phyloP scores from a whole-genome alignment of 192 early-diverging fungal species.

The Backusella liffmaniae region DNA sequence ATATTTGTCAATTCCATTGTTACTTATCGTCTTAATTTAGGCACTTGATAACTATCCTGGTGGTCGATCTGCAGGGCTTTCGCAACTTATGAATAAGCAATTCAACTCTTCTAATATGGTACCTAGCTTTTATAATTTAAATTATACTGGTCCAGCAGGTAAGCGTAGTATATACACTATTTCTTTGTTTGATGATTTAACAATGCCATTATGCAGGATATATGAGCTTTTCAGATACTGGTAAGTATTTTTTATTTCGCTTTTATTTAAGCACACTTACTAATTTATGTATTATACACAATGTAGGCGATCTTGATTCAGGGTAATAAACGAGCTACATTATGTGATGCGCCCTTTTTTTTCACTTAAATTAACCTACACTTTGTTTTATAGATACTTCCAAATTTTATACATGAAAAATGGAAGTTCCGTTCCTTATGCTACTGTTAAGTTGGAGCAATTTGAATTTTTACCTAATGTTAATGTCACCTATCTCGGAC shows the following conservation, averaged over 20 bases:
- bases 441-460: conserved; percentile 33
- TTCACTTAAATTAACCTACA: neutral
- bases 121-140: conserved; percentile 38
- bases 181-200: neutral
- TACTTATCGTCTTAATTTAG: neutral
- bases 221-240: conserved; percentile 30
- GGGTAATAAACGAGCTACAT: neutral
- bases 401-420: conserved; percentile 38
- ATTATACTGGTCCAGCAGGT: conserved; percentile 47
- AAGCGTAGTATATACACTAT: neutral
- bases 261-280: neutral
- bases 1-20: neutral
- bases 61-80: conserved; percentile 16
- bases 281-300: neutral
- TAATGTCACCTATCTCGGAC: conserved; percentile 39
- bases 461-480: conserved; percentile 27
- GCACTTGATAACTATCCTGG: conserved; percentile 24
- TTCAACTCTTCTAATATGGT: conserved; percentile 36
- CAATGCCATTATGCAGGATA: conserved; percentile 21
- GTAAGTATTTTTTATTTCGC: neutral
- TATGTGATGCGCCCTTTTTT: neutral
- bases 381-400: conserved; percentile 34
- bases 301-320: neutral
- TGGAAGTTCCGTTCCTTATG: conserved; percentile 30
- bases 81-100: neutral